A percentile compares a stretch with the other conserved stretches of the same genome.
phyloP scores from a whole-genome alignment of 179 eudicot species.

The Monotropa hypopitys region DNA sequence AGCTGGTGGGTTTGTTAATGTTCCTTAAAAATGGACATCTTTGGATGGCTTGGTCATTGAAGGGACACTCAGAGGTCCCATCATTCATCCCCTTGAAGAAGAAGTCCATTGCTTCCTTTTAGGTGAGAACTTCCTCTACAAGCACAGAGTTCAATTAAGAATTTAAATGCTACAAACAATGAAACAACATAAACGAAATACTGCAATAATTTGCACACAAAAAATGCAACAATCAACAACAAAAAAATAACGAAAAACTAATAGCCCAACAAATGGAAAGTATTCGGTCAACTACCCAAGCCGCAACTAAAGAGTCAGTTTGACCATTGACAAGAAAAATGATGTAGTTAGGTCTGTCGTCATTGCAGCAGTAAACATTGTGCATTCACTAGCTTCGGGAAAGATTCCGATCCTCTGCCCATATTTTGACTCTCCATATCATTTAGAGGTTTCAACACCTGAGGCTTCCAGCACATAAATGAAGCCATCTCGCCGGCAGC shows the following conservation, averaged over 20 bases:
- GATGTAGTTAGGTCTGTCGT: not conserved
- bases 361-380: not conserved
- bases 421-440: no score
- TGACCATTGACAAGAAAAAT: not conserved
- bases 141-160: not conserved
- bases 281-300: not conserved
- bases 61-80: constrained; percentile 43
- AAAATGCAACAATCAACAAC: not conserved
- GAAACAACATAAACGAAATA: not conserved
- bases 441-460: no score
- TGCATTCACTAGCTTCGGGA: not conserved
- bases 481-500: not conserved
- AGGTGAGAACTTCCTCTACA: constrained; percentile 11
- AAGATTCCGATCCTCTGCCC: no score
- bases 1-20: constrained; percentile 74
- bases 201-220: not conserved
- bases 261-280: not conserved
- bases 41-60: constrained; percentile 36
- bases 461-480: not conserved
- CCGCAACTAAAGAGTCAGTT: not conserved
- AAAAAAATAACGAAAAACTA: no score
- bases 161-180: not conserved
- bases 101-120: constrained; percentile 37
- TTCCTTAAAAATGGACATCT: constrained; percentile 85
- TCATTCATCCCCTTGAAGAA: constrained; percentile 34